Evolutionary conservation across 495 filamentous ascomycete species (phyloP).

Genomic region (Hypoxylon fragiforme): DNA sequence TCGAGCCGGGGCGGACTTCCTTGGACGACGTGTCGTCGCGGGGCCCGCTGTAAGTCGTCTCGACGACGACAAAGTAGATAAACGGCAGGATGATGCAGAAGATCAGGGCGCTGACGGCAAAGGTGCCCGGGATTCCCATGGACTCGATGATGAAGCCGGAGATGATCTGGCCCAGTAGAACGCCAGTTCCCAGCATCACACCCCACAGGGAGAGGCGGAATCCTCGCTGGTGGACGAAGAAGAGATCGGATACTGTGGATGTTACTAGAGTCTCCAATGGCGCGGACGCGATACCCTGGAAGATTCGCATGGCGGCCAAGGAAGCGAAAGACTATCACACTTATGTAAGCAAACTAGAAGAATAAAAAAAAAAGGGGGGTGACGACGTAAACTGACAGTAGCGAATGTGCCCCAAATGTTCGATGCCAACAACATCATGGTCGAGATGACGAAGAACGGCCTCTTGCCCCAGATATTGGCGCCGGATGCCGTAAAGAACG

Average conservation of each 20-base stretch:
- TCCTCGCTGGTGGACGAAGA: slow-evolving; percentile 53
- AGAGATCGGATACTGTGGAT: slow-evolving; percentile 61
- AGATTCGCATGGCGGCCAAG: slow-evolving; percentile 47
- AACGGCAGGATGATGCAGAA: slow-evolving; percentile 36
- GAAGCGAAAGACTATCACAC: slow-evolving; percentile 35
- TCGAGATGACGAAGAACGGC: slow-evolving; percentile 43
- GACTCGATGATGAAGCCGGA: slow-evolving; percentile 44
- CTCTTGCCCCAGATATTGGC: slow-evolving; percentile 45
- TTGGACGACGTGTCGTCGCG: neutral
- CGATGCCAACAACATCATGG: slow-evolving; percentile 30
- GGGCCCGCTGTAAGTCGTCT: slow-evolving; percentile 39
- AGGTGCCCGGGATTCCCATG: slow-evolving; percentile 37
- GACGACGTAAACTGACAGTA: slow-evolving; percentile 15
- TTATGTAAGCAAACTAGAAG: slow-evolving; percentile 14
- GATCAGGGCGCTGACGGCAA: slow-evolving; percentile 38
- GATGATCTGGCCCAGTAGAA: slow-evolving; percentile 45
- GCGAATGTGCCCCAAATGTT: slow-evolving; percentile 41
- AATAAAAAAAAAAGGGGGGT: neutral
- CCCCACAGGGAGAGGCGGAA: slow-evolving; percentile 29
- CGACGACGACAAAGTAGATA: slow-evolving; percentile 41
- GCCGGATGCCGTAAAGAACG: slow-evolving; percentile 42
- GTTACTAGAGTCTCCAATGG: slow-evolving; percentile 63
- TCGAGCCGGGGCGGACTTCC: slow-evolving; percentile 15
- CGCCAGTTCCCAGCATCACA: slow-evolving; percentile 29
- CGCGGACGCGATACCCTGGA: slow-evolving; percentile 60